Evolutionary conservation across 1,139 yeast species (phyloP).

Genomic region (Hanseniaspora gamundiae): DNA sequence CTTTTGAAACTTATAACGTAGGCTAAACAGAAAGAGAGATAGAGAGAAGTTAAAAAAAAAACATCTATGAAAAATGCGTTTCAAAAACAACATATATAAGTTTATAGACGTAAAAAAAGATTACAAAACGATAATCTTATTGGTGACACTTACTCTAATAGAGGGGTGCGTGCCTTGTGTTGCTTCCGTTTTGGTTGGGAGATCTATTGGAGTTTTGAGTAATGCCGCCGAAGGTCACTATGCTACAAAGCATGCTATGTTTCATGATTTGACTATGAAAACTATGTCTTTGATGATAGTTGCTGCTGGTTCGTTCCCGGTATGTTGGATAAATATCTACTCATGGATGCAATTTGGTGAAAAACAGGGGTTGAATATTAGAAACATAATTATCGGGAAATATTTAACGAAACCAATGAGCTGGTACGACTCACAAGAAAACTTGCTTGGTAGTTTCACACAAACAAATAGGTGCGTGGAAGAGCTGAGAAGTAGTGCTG

Average conservation of each 20-base stretch:
- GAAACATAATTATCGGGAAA: constrained; percentile 31
- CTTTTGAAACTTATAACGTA: not conserved
- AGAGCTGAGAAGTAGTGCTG: constrained; percentile 57
- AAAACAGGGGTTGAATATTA: constrained; percentile 46
- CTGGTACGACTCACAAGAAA: constrained; percentile 50
- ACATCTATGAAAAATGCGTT: not conserved
- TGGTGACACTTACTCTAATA: constrained; percentile 22
- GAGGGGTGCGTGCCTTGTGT: constrained; percentile 50
- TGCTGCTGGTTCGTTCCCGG: constrained; percentile 41
- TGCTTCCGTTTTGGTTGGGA: constrained; percentile 54
- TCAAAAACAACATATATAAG: constrained; percentile 12
- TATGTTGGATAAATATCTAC: constrained; percentile 44
- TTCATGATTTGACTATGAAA: constrained; percentile 33
- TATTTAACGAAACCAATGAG: constrained; percentile 30
- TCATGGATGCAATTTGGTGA: constrained; percentile 70
- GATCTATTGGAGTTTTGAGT: constrained; percentile 43
- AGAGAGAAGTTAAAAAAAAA: too few relatives aligned
- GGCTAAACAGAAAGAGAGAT: not conserved
- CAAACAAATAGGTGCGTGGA: constrained; percentile 68
- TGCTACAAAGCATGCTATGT: constrained; percentile 25
- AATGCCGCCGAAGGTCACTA: constrained; percentile 26
- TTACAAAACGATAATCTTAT: constrained; percentile 15
- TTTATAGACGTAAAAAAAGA: constrained; percentile 17
- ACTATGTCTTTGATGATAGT: constrained; percentile 45
- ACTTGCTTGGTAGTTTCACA: constrained; percentile 49